A percentile compares a stretch with the other conserved stretches of the same genome.
Conservation (phyloP, 2,329 filamentous ascomycete genomes). For the Penicillium corylophilum region DNA sequence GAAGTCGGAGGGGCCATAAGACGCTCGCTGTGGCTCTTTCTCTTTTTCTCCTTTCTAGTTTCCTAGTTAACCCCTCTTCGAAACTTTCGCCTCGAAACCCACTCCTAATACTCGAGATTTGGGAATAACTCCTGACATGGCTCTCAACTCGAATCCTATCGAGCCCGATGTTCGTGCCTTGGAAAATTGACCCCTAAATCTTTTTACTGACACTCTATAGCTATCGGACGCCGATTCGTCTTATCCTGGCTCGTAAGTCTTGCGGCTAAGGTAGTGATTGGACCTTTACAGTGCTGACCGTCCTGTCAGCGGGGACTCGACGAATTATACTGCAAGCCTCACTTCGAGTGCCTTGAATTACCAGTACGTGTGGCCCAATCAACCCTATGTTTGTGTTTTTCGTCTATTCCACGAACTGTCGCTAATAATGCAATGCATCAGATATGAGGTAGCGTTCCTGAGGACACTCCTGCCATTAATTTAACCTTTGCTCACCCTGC, state of each 20-base stretch:
- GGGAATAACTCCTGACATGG: constrained; percentile 9
- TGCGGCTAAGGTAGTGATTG: neutral
- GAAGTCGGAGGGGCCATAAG: constrained; percentile 23
- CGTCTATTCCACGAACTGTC: neutral
- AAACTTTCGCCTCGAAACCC: neutral
- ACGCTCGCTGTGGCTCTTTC: constrained; percentile 18
- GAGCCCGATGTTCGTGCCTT: constrained; percentile 28
- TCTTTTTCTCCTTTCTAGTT: constrained; percentile 18
- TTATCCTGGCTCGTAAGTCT: constrained; percentile 29
- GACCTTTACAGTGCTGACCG: constrained; percentile 9
- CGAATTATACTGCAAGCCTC: constrained; percentile 32
- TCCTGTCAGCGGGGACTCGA: constrained; percentile 22
- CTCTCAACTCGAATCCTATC: constrained; percentile 16
- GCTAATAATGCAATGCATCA: constrained; percentile 14
- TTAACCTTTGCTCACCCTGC: constrained; percentile 3
- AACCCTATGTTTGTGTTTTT: neutral
- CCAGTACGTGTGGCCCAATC: constrained; percentile 20
- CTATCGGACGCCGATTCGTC: constrained; percentile 27
- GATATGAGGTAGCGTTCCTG: constrained; percentile 30
- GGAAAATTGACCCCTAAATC: neutral
- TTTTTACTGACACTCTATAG: constrained; percentile 11
- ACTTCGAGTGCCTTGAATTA: constrained; percentile 33
- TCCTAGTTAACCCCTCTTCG: neutral
- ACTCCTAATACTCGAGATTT: neutral
- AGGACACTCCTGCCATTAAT: neutral